Conservation (phyloP, 352 stramenopile species). For the Globisporangium cylindrosporum region DNA sequence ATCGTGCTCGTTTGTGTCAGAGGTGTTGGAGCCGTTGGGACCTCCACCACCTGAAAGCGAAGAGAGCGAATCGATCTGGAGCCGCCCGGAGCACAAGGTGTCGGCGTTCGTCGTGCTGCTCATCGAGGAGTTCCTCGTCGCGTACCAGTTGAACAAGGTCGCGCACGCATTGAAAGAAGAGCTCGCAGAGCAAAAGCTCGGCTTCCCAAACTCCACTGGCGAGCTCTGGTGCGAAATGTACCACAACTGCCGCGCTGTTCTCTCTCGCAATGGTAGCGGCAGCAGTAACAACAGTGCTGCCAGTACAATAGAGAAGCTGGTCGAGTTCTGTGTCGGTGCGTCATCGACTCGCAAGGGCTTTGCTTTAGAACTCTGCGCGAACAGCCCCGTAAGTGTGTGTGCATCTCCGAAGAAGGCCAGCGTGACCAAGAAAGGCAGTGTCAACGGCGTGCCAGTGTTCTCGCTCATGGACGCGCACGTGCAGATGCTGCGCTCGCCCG, state of each 20-base stretch:
- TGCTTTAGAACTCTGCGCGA: conserved; percentile 28
- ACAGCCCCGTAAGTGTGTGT: conserved; percentile 33
- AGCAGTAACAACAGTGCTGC: background rate
- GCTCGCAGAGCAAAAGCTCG: conserved; percentile 28
- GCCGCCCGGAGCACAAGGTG: conserved; percentile 11
- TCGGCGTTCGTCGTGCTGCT: conserved; percentile 47
- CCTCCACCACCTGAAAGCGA: background rate
- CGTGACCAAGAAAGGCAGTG: conserved; percentile 30
- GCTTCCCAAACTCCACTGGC: conserved; percentile 10
- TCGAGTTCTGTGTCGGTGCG: conserved; percentile 42
- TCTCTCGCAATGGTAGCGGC: conserved; percentile 20
- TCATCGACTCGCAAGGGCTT: conserved; percentile 24
- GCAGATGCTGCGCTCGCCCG: conserved; percentile 47
- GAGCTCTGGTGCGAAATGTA: conserved; percentile 67
- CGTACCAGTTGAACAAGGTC: conserved; percentile 34
- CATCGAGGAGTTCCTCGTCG: conserved; percentile 56
- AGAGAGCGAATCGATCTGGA: conserved; percentile 10
- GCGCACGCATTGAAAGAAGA: conserved; percentile 34
- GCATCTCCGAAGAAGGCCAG: conserved; percentile 36
- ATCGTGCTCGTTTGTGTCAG: conserved; percentile 1
- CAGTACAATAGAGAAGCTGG: conserved; percentile 47
- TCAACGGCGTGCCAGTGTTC: conserved; percentile 14
- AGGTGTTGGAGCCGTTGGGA: background rate
- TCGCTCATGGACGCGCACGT: conserved; percentile 50
- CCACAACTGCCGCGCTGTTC: conserved; percentile 35